Base-by-base conservation (phyloP, 2,329 filamentous ascomycete species). In the Xylogone sp. region DNA sequence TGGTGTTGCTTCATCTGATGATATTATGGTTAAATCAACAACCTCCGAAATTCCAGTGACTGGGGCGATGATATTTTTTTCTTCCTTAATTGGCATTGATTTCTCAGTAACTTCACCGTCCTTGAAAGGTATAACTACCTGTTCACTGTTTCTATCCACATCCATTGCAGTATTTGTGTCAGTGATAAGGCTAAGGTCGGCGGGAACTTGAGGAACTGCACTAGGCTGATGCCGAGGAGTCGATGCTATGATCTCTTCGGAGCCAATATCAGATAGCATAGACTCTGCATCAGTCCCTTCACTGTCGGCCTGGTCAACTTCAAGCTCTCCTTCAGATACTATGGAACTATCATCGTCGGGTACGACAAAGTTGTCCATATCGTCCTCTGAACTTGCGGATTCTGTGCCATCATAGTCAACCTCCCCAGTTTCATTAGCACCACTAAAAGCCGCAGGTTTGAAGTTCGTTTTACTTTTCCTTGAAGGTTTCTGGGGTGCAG, bases 281-380 rank as follows among this genome's bases (percentile, higher is more conserved):
- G 42, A 39, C 21, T 56, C 59, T 51, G 56, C 42, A n/a, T 47
- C 39, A 21, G 54, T 59, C 12, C 52, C 51, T 48, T 60, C 61
- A n/a, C 53, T 50, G 44, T 62, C 58, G n/a, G 56, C 61, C 45
- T 63, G 53, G 44, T 61, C 48, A 20, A 61, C 53, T 21, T 63
- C 60, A 7, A 56, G 42, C 43, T 48, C 56, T 12, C 54, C 51
- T 27, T 55, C 49, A 42, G 43, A 31, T n/a, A 43, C 45, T 19
- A 43, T 29, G 6, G 29, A 31, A 24, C 57, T 51, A 18, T 61
- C 57, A 31, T 65, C 59, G 27, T 68, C 63, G 27, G 56, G 44
- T 21, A 81, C 70, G 45, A 87, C 65, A 53, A 86, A 84, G 43
- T 72, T 68, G 3, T 70, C 67, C 19, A 74, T 42, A 8, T 71